Percentiles rank a stretch among this genome's conserved stretches.
phyloP scores from a whole-genome alignment of 2,329 filamentous ascomycete species.

The Waltergamsia citrina region DNA sequence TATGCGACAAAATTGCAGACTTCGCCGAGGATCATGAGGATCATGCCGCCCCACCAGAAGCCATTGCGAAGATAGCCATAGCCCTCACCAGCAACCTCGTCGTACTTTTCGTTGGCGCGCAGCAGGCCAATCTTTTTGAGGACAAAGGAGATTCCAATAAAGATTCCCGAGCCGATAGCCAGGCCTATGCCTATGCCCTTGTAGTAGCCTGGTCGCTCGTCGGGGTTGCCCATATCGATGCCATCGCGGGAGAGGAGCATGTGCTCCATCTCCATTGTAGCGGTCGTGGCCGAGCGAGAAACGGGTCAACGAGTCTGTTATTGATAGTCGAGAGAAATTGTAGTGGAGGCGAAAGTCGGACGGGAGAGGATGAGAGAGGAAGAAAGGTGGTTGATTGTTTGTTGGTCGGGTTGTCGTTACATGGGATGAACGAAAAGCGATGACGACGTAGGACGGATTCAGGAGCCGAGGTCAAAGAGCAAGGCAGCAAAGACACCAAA shows the following conservation, averaged over 20 bases:
- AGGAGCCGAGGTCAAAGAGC: background rate
- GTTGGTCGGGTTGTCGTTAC: background rate
- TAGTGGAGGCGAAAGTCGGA: background rate
- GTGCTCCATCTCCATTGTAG: slow-evolving; percentile 3
- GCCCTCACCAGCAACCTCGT: slow-evolving; percentile 89
- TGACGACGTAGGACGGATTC: background rate
- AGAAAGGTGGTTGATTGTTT: no score
- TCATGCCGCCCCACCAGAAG: slow-evolving; percentile 96
- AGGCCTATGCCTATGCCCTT: slow-evolving; percentile 82
- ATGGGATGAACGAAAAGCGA: background rate
- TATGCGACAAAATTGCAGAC: slow-evolving; percentile 97
- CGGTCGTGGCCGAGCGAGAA: background rate
- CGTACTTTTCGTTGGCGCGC: slow-evolving; percentile 91
- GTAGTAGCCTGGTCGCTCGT: slow-evolving; percentile 45
- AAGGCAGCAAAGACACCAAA: no score
- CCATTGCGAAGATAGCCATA: slow-evolving; percentile 94
- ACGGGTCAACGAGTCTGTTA: background rate
- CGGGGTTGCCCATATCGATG: slow-evolving; percentile 4
- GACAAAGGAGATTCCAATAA: slow-evolving; percentile 93
- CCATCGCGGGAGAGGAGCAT: slow-evolving; percentile 4
- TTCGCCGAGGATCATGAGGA: slow-evolving; percentile 91
- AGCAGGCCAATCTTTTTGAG: slow-evolving; percentile 89
- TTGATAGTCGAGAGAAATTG: background rate
- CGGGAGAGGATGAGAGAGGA: no score
- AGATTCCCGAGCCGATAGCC: slow-evolving; percentile 77